Conservation (phyloP, 805 yeast species). For the Saccharomyces mikatae region DNA sequence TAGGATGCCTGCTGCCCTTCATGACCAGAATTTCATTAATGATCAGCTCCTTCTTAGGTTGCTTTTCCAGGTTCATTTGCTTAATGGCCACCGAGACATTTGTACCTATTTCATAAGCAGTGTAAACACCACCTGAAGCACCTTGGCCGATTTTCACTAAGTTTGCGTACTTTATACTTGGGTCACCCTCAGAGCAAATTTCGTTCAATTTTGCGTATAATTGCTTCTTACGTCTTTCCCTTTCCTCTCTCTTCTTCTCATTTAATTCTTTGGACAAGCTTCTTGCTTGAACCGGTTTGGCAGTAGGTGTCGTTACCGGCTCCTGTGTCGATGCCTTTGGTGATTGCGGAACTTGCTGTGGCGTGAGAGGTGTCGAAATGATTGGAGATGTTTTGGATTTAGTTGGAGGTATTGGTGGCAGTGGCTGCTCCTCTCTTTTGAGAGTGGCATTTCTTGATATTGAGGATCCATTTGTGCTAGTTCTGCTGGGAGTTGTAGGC, state of each 20-base stretch:
- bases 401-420: conserved; percentile 19
- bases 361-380: not conserved
- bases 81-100: conserved; percentile 78
- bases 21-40: conserved; percentile 92
- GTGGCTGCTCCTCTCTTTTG: conserved; percentile 20
- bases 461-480: conserved; percentile 15
- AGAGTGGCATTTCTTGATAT: conserved; percentile 12
- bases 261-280: conserved; percentile 8
- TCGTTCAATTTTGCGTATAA: conserved; percentile 54
- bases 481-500: conserved; percentile 9
- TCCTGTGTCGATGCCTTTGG: not conserved
- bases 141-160: conserved; percentile 92
- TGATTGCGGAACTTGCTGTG: not conserved
- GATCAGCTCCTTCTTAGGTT: conserved; percentile 91
- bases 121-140: conserved; percentile 94
- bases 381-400: not conserved
- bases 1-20: conserved; percentile 84
- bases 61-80: conserved; percentile 90
- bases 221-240: conserved; percentile 62
- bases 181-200: conserved; percentile 83
- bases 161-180: conserved; percentile 57
- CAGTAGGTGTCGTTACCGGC: not conserved
- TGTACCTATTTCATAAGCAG: conserved; percentile 59
- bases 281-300: not conserved
- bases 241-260: conserved; percentile 71